These are phyloP conservation scores for Candolleomyces efflorescens DNA, from an alignment of 768 basidiomycete genomes.

Conservation along the genomic window DNA sequence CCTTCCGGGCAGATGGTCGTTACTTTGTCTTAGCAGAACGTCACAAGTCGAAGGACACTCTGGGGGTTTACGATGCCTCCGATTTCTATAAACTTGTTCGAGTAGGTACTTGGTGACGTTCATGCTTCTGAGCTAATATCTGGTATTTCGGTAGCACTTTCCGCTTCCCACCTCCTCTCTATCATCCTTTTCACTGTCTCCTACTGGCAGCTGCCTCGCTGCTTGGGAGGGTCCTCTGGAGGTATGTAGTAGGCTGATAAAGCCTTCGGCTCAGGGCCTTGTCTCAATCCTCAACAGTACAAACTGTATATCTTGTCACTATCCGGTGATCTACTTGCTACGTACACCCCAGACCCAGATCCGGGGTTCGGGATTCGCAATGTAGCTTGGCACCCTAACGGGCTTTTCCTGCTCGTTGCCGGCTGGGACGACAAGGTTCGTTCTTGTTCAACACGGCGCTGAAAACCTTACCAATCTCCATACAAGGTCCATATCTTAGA, in stretches of 20 bases:
- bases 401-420: constrained; percentile 73
- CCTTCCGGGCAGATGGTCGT: constrained; percentile 74
- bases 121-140: neutral
- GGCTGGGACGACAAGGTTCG: constrained; percentile 88
- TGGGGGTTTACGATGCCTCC: constrained; percentile 77
- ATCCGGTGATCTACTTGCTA: constrained; percentile 56
- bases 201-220: constrained; percentile 69
- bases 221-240: constrained; percentile 86
- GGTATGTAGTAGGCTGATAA: constrained; percentile 34
- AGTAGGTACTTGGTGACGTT: constrained; percentile 35
- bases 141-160: constrained; percentile 58
- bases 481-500: constrained; percentile 74
- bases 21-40: constrained; percentile 87
- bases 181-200: constrained; percentile 70
- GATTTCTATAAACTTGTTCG: constrained; percentile 70
- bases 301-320: constrained; percentile 70
- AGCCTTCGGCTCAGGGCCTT: neutral
- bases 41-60: constrained; percentile 84
- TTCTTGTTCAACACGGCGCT: neutral
- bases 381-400: constrained; percentile 84
- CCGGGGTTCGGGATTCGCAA: constrained; percentile 80
- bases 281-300: constrained; percentile 44
- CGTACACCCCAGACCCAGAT: constrained; percentile 70
- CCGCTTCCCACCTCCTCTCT: constrained; percentile 71
- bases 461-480: constrained; percentile 5